A percentile compares a stretch with the other conserved stretches of the same genome.
Evolutionary conservation across 768 basidiomycete species (phyloP).

Genomic region (Grammothele lineata): DNA sequence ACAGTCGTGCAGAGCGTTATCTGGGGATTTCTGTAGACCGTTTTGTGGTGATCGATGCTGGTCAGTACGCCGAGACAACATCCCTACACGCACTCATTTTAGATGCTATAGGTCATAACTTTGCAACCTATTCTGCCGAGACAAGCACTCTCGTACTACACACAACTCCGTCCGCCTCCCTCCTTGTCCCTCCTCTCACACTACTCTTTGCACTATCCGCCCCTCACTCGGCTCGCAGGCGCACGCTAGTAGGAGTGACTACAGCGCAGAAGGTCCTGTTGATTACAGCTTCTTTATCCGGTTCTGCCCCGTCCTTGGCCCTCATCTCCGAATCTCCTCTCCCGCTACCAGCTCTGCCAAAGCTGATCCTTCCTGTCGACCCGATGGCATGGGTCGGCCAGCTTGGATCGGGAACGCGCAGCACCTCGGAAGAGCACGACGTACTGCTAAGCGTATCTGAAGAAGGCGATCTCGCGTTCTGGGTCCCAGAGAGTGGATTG

Average conservation of each 20-base stretch:
- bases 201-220: constrained; percentile 55
- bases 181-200: constrained; percentile 47
- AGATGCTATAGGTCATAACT: constrained; percentile 41
- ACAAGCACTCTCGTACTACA: constrained; percentile 43
- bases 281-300: constrained; percentile 36
- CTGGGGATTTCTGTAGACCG: constrained; percentile 75
- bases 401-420: constrained; percentile 10
- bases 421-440: constrained; percentile 44
- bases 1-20: constrained; percentile 49
- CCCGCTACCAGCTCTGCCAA: constrained; percentile 43
- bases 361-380: constrained; percentile 68
- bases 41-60: constrained; percentile 66
- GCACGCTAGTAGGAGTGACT: constrained; percentile 64
- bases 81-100: not conserved
- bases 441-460: constrained; percentile 75
- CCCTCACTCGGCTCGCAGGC: constrained; percentile 28
- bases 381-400: constrained; percentile 76
- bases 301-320: constrained; percentile 30
- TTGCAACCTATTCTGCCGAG: constrained; percentile 56
- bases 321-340: constrained; percentile 48
- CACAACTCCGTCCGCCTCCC: constrained; percentile 37
- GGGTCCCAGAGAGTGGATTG: constrained; percentile 54
- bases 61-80: constrained; percentile 32
- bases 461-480: constrained; percentile 81
- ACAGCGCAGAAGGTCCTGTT: constrained; percentile 55